Base-by-base conservation (phyloP, 352 stramenopile genomes). In the Pythium graminicola region DNA sequence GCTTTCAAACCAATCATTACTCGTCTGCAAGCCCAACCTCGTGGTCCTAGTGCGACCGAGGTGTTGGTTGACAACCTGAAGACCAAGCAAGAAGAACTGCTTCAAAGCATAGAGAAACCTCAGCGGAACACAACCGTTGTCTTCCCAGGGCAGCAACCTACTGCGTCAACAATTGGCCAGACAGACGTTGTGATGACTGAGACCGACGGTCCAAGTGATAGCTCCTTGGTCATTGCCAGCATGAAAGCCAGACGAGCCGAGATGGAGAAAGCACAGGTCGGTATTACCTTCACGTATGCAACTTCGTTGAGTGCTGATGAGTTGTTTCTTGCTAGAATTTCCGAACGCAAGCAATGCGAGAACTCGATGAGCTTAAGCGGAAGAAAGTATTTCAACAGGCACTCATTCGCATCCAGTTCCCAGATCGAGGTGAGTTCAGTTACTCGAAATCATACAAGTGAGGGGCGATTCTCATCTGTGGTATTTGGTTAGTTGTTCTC, bases 1-100 rank as follows among this genome's bases (percentile, higher is more conserved):
- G 76, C 86, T 13, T 95, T 80, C 68, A 86, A 90, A 59, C 54
- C 85, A 1, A 76, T 90, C 44, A 95, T 95, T 60, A 92, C 79
- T 8, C 76, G 85, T 17, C 23, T 70, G 36, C 44, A 91, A 72
- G 86, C 85, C 50, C 84, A 95, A 57, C 84, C 84, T 20, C 72
- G 84, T 31, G 84, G 84, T 1, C 68, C 78, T 3, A 92, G 84
- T 50, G 72, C 72, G 10, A 95, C 81, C 3, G 78, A 93, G 65
- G 73, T 87, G 17, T 73, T 85, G 14, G 71, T 95, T 7, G 81
- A 81, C 16, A 71, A 71, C 7, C 49, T 95, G 22, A 93, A 91
- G 48, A 71, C 58, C 11, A 93, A 92, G 49, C 73, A 95, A 52
- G 65, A 92, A 40, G 61, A 79, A 57, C 43, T 95, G 19, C 36